A percentile compares a stretch with the other conserved stretches of the same genome.
These are phyloP conservation scores for Lipomyces spencermartinsiae DNA, from an alignment of 805 yeast species.

Conservation along the genomic window DNA sequence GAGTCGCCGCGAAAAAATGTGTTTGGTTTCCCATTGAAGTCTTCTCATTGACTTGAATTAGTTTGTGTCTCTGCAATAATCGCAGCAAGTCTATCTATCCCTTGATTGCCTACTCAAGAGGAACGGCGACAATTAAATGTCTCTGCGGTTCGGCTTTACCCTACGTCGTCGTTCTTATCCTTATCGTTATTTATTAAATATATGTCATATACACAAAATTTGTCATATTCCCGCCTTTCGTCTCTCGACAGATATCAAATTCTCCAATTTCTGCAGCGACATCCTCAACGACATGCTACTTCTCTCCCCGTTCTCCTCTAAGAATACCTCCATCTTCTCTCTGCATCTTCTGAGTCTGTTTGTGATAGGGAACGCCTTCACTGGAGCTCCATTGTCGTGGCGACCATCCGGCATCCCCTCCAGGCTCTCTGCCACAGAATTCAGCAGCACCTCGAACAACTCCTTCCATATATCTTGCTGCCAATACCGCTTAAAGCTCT, in stretches of 20 bases:
- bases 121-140: too few species aligned
- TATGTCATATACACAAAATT: neutral
- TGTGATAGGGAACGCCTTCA: constrained; percentile 51
- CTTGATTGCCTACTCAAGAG: too few species aligned
- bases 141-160: too few species aligned
- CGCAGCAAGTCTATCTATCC: too few species aligned
- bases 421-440: constrained; percentile 53
- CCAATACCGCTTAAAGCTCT: constrained; percentile 75
- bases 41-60: too few species aligned
- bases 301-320: constrained; percentile 44
- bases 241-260: constrained; percentile 14
- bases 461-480: constrained; percentile 71
- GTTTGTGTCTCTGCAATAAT: too few species aligned
- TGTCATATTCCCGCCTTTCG: constrained; percentile 13
- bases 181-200: neutral
- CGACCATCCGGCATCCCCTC: neutral
- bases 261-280: constrained; percentile 36
- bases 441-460: constrained; percentile 67
- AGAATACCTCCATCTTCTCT: constrained; percentile 52
- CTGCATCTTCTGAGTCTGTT: constrained; percentile 49
- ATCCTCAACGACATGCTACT: constrained; percentile 38
- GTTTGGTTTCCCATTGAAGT: too few species aligned
- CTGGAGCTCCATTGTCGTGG: constrained; percentile 30
- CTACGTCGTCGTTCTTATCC: too few species aligned
- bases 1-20: too few species aligned